A percentile compares a stretch with the other conserved stretches of the same genome.
Evolutionary conservation across 495 filamentous ascomycete species (phyloP).

Genomic region (Xylaria bambusicola): DNA sequence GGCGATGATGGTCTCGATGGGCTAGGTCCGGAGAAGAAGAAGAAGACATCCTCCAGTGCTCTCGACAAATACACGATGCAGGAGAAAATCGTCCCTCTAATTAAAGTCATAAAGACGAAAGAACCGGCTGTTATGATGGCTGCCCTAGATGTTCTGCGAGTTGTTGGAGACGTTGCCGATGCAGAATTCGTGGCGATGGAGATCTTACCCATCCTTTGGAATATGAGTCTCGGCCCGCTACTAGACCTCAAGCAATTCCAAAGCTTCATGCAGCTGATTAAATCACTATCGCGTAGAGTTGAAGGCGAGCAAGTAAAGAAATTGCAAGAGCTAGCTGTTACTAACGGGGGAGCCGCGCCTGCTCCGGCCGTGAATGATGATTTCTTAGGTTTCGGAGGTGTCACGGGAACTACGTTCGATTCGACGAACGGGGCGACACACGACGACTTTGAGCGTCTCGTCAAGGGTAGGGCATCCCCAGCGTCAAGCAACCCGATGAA

Average conservation of each 20-base stretch:
- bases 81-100: slow-evolving; percentile 88
- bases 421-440: slow-evolving; percentile 55
- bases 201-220: slow-evolving; percentile 85
- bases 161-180: slow-evolving; percentile 81
- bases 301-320: slow-evolving; percentile 88
- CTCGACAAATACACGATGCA: slow-evolving; percentile 97
- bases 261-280: slow-evolving; percentile 83
- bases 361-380: slow-evolving; percentile 47
- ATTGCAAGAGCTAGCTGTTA: slow-evolving; percentile 73
- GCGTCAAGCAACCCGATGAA: slow-evolving; percentile 39
- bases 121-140: slow-evolving; percentile 98
- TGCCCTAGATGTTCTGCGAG: slow-evolving; percentile 76
- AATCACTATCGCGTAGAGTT: slow-evolving; percentile 72
- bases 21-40: slow-evolving; percentile 52
- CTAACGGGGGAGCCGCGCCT: slow-evolving; percentile 35
- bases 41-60: slow-evolving; percentile 63
- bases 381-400: slow-evolving; percentile 60
- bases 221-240: slow-evolving; percentile 86
- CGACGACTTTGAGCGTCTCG: slow-evolving; percentile 81
- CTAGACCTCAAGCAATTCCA: slow-evolving; percentile 86
- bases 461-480: slow-evolving; percentile 61
- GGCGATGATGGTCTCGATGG: slow-evolving; percentile 74
- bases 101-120: slow-evolving; percentile 94
- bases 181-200: slow-evolving; percentile 93
- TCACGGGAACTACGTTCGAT: slow-evolving; percentile 50